These are phyloP conservation scores for Pichia sp. DNA, from an alignment of 1,139 yeast species.

Conservation along the genomic window DNA sequence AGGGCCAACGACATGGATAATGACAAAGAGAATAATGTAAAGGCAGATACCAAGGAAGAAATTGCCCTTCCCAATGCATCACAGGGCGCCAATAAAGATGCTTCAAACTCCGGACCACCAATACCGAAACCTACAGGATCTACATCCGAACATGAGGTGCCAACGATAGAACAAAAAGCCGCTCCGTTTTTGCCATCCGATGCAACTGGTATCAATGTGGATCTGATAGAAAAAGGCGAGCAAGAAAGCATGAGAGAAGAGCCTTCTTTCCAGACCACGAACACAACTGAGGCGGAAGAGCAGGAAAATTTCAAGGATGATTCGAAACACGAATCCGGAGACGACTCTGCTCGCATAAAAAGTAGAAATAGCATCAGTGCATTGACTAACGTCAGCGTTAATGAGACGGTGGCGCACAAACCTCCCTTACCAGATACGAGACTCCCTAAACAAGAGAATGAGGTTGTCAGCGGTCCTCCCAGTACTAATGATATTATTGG, in stretches of 20 bases:
- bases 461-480: not conserved
- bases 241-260: not conserved
- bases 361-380: conserved; percentile 43
- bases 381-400: conserved; percentile 45
- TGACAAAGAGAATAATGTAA: not conserved
- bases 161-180: conserved; percentile 7
- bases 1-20: not conserved
- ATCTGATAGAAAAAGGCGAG: not conserved
- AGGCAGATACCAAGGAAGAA: not conserved
- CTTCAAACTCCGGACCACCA: not conserved
- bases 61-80: not conserved
- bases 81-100: not conserved
- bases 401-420: conserved; percentile 38
- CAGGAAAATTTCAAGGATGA: no score
- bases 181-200: conserved; percentile 9
- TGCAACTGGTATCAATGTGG: conserved; percentile 4
- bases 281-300: not conserved
- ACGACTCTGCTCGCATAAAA: conserved; percentile 4
- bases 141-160: not conserved
- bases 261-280: not conserved
- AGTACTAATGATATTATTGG: not conserved
- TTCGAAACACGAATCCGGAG: no score
- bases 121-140: conserved; percentile 3
- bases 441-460: not conserved
- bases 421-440: conserved; percentile 25